A percentile compares a stretch with the other conserved stretches of the same genome.
phyloP scores from a whole-genome alignment of 306 rosid species.

The Mimosa bimucronata region DNA sequence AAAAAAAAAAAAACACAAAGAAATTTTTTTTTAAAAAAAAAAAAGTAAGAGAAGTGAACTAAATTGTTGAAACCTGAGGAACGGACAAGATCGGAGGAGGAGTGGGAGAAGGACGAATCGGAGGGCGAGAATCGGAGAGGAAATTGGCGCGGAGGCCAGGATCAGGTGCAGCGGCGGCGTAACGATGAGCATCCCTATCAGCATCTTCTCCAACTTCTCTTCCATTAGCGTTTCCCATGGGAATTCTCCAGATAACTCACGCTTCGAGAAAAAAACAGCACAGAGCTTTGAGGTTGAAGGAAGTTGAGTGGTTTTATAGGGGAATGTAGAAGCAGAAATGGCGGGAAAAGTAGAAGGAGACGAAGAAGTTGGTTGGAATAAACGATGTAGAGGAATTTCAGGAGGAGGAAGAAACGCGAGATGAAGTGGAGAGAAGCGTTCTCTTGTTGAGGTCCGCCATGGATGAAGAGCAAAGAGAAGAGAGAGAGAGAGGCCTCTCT shows the following conservation, averaged over 20 bases:
- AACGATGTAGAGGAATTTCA: neutral
- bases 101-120: neutral
- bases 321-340: conserved; percentile 8
- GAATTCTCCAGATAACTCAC: neutral
- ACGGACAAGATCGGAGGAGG: conserved; percentile 3
- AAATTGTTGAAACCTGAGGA: conserved; percentile 19
- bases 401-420: neutral
- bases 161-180: neutral
- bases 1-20: neutral
- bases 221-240: conserved; percentile 24
- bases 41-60: neutral
- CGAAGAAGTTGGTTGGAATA: neutral
- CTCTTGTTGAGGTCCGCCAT: neutral
- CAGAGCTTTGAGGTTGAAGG: neutral
- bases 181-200: neutral
- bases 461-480: neutral
- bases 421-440: conserved; percentile 1
- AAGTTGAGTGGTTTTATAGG: neutral
- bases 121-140: neutral
- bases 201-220: neutral
- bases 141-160: conserved; percentile 1
- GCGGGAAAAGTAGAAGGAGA: neutral
- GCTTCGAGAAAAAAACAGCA: neutral
- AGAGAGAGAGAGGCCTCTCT: neutral
- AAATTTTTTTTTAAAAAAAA: neutral